These are phyloP conservation scores for Dendrostoma leiphaemia DNA, from an alignment of 2,329 filamentous ascomycete genomes.

Conservation along the genomic window DNA sequence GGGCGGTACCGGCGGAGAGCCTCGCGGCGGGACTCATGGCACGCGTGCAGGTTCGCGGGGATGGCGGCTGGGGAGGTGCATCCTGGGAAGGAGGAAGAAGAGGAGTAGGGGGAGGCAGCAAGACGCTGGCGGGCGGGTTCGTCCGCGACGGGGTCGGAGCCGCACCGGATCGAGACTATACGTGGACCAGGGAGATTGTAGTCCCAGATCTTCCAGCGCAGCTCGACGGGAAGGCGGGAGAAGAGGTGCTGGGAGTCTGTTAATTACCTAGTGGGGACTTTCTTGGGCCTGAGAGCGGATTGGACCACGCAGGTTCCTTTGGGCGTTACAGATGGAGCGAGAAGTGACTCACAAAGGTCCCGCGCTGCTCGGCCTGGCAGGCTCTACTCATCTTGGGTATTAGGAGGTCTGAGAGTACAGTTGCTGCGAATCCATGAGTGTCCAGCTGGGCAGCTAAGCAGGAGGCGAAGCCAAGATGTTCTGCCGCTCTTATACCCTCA, in stretches of 20 bases:
- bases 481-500: not conserved
- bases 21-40: slow-evolving; percentile 44
- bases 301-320: too few relatives aligned
- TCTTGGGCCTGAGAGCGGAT: too few relatives aligned
- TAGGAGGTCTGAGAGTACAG: not conserved
- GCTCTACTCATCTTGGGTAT: not conserved
- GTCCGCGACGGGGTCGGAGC: slow-evolving; percentile 22
- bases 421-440: not conserved
- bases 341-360: slow-evolving; percentile 14
- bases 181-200: slow-evolving; percentile 41
- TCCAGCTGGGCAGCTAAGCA: not conserved
- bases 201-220: slow-evolving; percentile 47
- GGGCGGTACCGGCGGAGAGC: slow-evolving; percentile 39
- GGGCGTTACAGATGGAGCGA: too few relatives aligned
- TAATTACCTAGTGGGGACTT: too few relatives aligned
- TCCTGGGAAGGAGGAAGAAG: slow-evolving; percentile 25
- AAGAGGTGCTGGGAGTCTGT: slow-evolving; percentile 36
- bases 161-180: slow-evolving; percentile 42
- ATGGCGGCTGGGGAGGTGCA: slow-evolving; percentile 41
- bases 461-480: not conserved
- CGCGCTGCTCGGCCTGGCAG: slow-evolving; percentile 2
- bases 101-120: not conserved
- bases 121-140: not conserved
- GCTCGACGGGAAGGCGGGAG: slow-evolving; percentile 41
- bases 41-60: slow-evolving; percentile 44